These are phyloP conservation scores for Alternaria hordeiaustralica DNA, from an alignment of 2,329 filamentous ascomycete species.

Conservation along the genomic window DNA sequence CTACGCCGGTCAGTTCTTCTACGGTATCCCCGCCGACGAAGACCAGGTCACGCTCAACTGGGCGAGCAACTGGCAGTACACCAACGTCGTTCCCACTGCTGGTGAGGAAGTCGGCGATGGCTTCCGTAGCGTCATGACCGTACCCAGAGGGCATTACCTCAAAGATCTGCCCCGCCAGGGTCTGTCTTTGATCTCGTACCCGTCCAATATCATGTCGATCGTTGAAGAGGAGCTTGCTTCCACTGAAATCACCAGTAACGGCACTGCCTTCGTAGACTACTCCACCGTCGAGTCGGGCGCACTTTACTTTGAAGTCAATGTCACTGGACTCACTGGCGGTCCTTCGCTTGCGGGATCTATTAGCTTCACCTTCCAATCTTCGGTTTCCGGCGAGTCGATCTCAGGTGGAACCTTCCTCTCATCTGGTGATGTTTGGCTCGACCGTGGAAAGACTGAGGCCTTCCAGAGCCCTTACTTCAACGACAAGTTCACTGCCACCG, in stretches of 20 bases:
- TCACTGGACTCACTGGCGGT: slow-evolving; percentile 51
- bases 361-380: slow-evolving; percentile 62
- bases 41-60: slow-evolving; percentile 60
- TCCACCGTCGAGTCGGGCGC: slow-evolving; percentile 57
- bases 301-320: slow-evolving; percentile 62
- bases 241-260: slow-evolving; percentile 57
- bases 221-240: slow-evolving; percentile 54
- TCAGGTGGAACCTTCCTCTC: slow-evolving; percentile 58
- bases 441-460: slow-evolving; percentile 57
- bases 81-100: slow-evolving; percentile 61
- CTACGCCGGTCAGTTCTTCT: slow-evolving; percentile 65
- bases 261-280: slow-evolving; percentile 59
- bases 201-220: slow-evolving; percentile 59
- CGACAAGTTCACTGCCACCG: slow-evolving; percentile 57
- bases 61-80: slow-evolving; percentile 68
- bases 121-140: slow-evolving; percentile 61
- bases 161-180: slow-evolving; percentile 59
- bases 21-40: slow-evolving; percentile 48
- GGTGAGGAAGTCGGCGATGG: slow-evolving; percentile 50
- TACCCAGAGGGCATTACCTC: slow-evolving; percentile 61
- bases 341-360: slow-evolving; percentile 49
- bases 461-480: slow-evolving; percentile 64
- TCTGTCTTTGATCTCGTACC: slow-evolving; percentile 59
- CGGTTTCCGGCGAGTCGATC: slow-evolving; percentile 57
- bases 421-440: slow-evolving; percentile 57